Conservation (phyloP, 2,329 filamentous ascomycete species). For the Epichloe gansuensis region DNA sequence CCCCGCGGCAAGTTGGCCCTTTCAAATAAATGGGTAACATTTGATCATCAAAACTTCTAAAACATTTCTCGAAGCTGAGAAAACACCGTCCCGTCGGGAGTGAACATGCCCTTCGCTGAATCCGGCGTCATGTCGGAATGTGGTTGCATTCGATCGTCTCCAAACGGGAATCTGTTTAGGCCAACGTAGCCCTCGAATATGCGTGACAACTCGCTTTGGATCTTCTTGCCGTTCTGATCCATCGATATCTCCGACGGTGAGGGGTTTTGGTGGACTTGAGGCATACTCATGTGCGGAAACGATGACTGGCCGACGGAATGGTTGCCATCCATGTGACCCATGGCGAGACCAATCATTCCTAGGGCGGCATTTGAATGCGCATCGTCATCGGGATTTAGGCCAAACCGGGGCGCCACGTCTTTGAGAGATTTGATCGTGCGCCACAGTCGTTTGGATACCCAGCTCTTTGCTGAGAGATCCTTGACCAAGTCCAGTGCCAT, state of each 20-base stretch:
- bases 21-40: no score
- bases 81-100: slow-evolving; percentile 22
- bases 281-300: slow-evolving; percentile 19
- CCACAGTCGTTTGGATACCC: slow-evolving; percentile 63
- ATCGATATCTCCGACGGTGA: slow-evolving; percentile 6
- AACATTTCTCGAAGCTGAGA: slow-evolving; percentile 27
- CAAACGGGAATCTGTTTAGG: slow-evolving; percentile 22
- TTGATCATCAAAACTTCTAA: slow-evolving; percentile 8
- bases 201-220: slow-evolving; percentile 42
- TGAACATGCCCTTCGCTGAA: slow-evolving; percentile 9
- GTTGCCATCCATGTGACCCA: slow-evolving; percentile 19
- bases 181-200: slow-evolving; percentile 29
- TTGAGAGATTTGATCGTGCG: slow-evolving; percentile 58
- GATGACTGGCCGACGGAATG: slow-evolving; percentile 11
- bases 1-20: background rate
- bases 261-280: slow-evolving; percentile 5
- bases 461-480: slow-evolving; percentile 58
- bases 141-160: slow-evolving; percentile 13
- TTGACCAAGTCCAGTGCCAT: slow-evolving; percentile 64
- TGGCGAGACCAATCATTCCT: slow-evolving; percentile 43
- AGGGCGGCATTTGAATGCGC: slow-evolving; percentile 39
- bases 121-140: slow-evolving; percentile 14
- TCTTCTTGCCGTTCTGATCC: slow-evolving; percentile 33
- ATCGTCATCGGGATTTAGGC: slow-evolving; percentile 38
- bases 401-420: slow-evolving; percentile 58